Conservation (phyloP, 2,329 filamentous ascomycete species). For the Whalleya microplaca region DNA sequence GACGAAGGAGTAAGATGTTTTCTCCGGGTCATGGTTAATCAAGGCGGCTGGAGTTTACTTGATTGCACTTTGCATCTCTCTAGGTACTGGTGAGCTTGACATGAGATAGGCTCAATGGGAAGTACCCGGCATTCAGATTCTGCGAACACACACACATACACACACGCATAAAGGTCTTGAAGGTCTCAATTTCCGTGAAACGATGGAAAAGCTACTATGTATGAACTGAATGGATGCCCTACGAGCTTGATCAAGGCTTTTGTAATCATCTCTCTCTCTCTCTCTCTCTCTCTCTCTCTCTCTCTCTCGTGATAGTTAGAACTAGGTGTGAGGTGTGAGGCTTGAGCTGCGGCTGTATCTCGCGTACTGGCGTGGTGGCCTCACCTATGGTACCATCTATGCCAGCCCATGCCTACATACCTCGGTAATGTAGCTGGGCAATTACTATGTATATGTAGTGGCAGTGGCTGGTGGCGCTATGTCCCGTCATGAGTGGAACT, state of each 20-base stretch:
- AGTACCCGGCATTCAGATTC: conserved; percentile 40
- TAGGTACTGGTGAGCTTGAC: conserved; percentile 45
- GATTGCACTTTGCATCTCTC: conserved; percentile 64
- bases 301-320: no score
- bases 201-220: conserved; percentile 10
- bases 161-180: background rate
- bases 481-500: background rate
- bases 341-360: background rate
- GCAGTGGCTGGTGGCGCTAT: conserved; percentile 1
- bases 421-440: no score
- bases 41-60: conserved; percentile 66
- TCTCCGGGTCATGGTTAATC: conserved; percentile 49
- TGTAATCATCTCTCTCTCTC: no score
- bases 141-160: conserved; percentile 23
- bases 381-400: no score
- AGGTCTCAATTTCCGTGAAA: conserved; percentile 12
- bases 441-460: no score
- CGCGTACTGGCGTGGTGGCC: no score
- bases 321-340: background rate
- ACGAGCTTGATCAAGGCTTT: background rate
- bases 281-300: no score
- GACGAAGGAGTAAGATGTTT: conserved; percentile 84
- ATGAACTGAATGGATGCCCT: background rate
- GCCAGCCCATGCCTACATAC: no score
- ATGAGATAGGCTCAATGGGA: conserved; percentile 44